These are phyloP conservation scores for Mikania micrantha DNA, from an alignment of 129 eudicot species.

Conservation along the genomic window DNA sequence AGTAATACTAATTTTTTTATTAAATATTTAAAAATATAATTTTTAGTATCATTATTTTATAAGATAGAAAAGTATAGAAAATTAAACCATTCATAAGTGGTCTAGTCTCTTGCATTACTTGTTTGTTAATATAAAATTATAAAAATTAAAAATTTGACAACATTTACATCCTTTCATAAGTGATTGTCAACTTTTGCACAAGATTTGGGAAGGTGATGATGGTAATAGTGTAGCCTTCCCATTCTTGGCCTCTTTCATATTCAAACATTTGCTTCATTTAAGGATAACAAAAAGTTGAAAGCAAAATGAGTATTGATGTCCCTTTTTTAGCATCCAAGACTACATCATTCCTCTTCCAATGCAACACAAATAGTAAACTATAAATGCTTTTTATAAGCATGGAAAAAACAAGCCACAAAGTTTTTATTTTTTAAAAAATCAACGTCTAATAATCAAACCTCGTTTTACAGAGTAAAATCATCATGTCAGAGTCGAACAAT, in stretches of 20 bases:
- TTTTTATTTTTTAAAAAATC: too few species aligned
- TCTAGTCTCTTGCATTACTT: too few species aligned
- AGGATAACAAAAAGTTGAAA: background rate
- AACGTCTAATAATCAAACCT: background rate
- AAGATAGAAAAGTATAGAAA: too few species aligned
- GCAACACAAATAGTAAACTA: conserved; percentile 18
- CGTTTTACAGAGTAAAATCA: too few species aligned
- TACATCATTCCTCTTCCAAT: conserved; percentile 20
- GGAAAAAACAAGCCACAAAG: background rate
- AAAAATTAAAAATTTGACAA: conserved; percentile 14
- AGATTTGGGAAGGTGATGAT: conserved; percentile 8
- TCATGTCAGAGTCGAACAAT: background rate
- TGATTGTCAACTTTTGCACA: conserved; percentile 9
- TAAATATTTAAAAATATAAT: too few species aligned
- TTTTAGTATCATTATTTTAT: too few species aligned
- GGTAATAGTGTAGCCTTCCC: background rate
- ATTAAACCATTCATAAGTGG: too few species aligned
- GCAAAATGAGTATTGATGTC: conserved; percentile 14
- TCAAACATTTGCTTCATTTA: conserved; percentile 5
- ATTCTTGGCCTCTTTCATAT: conserved; percentile 8
- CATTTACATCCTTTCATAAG: conserved; percentile 9
- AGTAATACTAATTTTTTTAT: too few species aligned
- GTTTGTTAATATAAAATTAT: too few species aligned
- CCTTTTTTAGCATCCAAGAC: conserved; percentile 13
- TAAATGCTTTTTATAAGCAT: conserved; percentile 7